Base-by-base conservation (phyloP, 176 grass and related monocot genomes). In the Pontederia paniculata region DNA sequence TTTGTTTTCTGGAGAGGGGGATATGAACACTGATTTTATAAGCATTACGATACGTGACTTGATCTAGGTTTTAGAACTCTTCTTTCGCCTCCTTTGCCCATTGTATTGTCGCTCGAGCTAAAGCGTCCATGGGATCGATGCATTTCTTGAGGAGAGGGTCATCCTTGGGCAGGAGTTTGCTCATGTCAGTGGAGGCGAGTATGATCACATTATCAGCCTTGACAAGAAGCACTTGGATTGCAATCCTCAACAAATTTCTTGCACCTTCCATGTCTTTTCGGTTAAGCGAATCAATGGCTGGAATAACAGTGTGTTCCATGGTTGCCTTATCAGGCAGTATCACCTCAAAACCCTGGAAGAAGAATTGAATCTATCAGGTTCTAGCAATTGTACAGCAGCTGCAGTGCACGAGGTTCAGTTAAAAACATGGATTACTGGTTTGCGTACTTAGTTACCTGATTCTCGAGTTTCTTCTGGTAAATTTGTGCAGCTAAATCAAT, bases 211-310 rank as follows among this genome's bases (percentile, higher is more conserved):
- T 86, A 55, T 69, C 77, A 78, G 85, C 86, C 75, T 70, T 76
- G 59, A 89, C 79, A 11, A 89, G 71, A 70, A 96, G 74, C 89
- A 89, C 52, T 54, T 87, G 76, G 62, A 96, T 77, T 9, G 82
- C 70, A 57, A 96, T 86, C 71, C 74, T 76, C 51, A 87, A 54
- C 9, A 89, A 74, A 67, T 78, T 86, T 71, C 60, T 89, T 2
- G 85, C 77, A 17, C 82, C 90, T 74, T 83, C 73, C 43, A 76
- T 76, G 76, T 96, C 85, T 42, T 84, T 84, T 16, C 74, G 89
- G 53, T 61, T 73, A 45, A 84, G 83, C 58, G 91, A 67, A 50
- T 64, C 42, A 0, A 76, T 45, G 15, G 86, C 70, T 52, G 86
- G 86, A 68, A 84, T 54, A 16, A 87, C 74, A 0, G 50, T 75